Evolutionary conservation across 768 basidiomycete genomes (phyloP), one percentile per base, ranked within the genome.

Genomic region (Dioszegia crocea): DNA sequence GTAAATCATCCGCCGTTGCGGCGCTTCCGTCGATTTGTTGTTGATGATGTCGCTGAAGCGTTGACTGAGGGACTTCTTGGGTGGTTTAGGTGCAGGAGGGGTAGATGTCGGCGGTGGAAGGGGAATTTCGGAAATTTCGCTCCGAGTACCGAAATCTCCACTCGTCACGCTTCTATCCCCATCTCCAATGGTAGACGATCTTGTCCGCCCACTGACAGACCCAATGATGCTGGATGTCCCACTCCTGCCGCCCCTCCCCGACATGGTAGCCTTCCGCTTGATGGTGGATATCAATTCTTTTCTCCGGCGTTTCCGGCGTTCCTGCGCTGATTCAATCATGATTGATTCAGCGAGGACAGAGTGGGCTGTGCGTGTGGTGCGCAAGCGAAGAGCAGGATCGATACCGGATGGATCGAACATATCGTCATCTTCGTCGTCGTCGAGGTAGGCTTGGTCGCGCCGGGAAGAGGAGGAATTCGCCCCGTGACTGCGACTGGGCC

Each of bases 351-450:
- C 87, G 65, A 96, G 86, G 38, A 89, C 89, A 17, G 88, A 90
- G 1, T 88, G 87, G 17, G 93, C 93, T 1, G 93, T 96, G 68
- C 87, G 86, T n/a, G 91, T 89, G 0, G 91, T 93, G 52, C 89
- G 85, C 48, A 97, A 81, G 38, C 91, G 86, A 12, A 92, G 82
- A 70, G 91, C 85, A 19, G 88, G 87, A 80, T 97, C 92, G 53
- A 78, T 69, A 6, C 65, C 59, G 38, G 57, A 52, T 6, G 65
- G 68, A 56, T 72, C 70, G 52, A 67, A 65, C 53, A 58, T 43
- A 24, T 70, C 69, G 17, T 70, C 65, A 10, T 69, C 67, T 23
- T 67, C 65, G 12, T 65, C 45, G 36, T 55, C 41, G 29, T 44
- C 54, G 30, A 45, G 29, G n/a, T 44, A 56, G 2, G 53, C 30